Evolutionary conservation across 306 rosid species (phyloP), one percentile per base, ranked within the genome.

Genomic region (Canavalia gladiata): DNA sequence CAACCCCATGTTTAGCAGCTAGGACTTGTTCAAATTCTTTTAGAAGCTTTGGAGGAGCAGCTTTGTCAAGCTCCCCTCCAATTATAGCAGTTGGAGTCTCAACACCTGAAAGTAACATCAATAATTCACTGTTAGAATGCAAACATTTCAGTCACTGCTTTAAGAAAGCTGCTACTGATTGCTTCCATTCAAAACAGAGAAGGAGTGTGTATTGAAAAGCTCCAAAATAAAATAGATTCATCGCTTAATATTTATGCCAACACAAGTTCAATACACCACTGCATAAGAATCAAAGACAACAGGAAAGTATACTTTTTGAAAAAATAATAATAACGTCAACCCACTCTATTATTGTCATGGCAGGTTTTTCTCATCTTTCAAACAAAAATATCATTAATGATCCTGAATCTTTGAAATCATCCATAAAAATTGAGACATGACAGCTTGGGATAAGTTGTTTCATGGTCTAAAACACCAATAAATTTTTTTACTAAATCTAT

Each of bases 41-140:
- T 68, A 91, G 12, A 11, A 87, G 81, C 45, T 68, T 51, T 0
- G 88, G 88, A 74, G 92, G 98, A 71, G 87, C 69, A 1, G 57
- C 0, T 0, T 71, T 12, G 80, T 94, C 97, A 25, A 63, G 11
- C 88, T 89, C 88, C 12, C 88, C 95, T 73, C 94, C 97, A 68
- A 91, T 88, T 9, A 94, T 29, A 2, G 89, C 73, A 82, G 83
- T 83, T 34, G 87, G 97, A 89, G 62, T 50, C 83, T 86, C 75
- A 51, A 87, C 86, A 59, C 25, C 95, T 91, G 90, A 79, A 87
- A 78, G 18, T n/a, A 29, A 75, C 52, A 63, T 47, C 69, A 64
- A 70, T 4, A 5, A 74, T 29, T 28, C 72, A 78, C 5, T 30
- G 1, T 39, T 58, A 37, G 75, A 81, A 37, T 12, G 18, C 2